These are phyloP conservation scores for Prunus mume DNA, from an alignment of 306 rosid species.

Conservation along the genomic window DNA sequence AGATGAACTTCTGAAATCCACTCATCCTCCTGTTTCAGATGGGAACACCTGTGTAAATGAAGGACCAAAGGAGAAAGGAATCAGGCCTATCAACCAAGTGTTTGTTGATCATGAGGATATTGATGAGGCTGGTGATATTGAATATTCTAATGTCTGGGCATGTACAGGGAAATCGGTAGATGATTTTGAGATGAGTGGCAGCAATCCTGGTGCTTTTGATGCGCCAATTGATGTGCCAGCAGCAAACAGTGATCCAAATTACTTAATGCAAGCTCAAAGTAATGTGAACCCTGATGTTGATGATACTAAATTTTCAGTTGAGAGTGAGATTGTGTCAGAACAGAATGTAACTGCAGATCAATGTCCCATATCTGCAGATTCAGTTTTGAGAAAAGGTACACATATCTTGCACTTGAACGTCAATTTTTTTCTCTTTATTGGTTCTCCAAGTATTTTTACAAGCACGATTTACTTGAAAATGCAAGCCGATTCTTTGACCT, in stretches of 20 bases:
- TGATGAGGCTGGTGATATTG: neutral
- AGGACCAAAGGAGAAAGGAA: neutral
- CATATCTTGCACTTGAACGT: neutral
- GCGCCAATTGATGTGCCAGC: neutral
- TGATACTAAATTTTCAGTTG: neutral
- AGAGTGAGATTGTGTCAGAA: neutral
- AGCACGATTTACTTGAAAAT: neutral
- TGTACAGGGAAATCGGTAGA: neutral
- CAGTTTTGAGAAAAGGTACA: neutral
- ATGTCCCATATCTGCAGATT: neutral
- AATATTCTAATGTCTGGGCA: neutral
- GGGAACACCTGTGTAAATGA: neutral
- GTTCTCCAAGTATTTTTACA: neutral
- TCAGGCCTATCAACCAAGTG: neutral
- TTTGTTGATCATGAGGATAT: neutral
- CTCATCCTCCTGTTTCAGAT: neutral
- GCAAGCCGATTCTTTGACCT: neutral
- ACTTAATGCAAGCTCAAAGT: neutral
- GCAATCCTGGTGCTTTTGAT: neutral
- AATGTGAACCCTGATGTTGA: neutral
- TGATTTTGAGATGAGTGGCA: neutral
- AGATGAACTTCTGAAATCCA: neutral
- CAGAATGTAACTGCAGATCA: neutral
- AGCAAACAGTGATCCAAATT: neutral
- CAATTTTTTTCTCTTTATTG: neutral